Evolutionary conservation across 2,329 filamentous ascomycete species (phyloP), one percentile per base, ranked within the genome.

Genomic region (Keithomyces neogunnii): DNA sequence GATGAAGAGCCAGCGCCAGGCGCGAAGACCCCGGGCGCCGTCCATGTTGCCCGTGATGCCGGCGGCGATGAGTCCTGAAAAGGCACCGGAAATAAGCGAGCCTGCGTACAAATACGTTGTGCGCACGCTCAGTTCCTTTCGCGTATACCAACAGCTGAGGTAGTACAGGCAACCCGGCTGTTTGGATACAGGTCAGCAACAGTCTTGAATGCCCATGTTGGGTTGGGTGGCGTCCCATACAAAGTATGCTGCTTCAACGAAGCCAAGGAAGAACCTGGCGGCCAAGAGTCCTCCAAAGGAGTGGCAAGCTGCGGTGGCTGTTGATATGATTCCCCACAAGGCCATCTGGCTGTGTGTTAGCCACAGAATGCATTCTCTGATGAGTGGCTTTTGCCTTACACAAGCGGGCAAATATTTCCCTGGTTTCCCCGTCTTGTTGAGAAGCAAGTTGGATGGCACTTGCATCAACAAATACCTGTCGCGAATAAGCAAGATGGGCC

Each of bases 31-130:
- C 77, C 66, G 67, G 0, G 67, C 66, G 2, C 78, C 74, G 53
- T 85, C 74, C 72, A 90, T 77, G 47, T 84, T 80, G n/a, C 72
- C 69, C 0, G 79, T 82, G 50, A 90, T 86, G 5, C 85, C 82
- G 0, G 80, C 80, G 2, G 79, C 75, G 38, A 85, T 78, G 7
- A 84, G 66, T 2, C 84, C 85, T 0, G 84, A 86, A 60, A 89
- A 89, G 1, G 86, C 85, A 4, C 85, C 84, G 1, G 82, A 85
- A 26, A 89, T 77, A 31, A 89, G 71, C 0, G 82, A 81, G 0
- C 85, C 86, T 0, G 82, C 81, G 63, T 86, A 87, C 5, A 88
- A 73, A 26, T 84, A 69, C 2, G 82, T 81, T 11, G 81, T 86
- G 8, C 84, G 74, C n/a, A 85, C 68, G 8, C 78, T 80, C 2